phyloP scores from a whole-genome alignment of 441 rosid species.

The Gossypium lobatum region DNA sequence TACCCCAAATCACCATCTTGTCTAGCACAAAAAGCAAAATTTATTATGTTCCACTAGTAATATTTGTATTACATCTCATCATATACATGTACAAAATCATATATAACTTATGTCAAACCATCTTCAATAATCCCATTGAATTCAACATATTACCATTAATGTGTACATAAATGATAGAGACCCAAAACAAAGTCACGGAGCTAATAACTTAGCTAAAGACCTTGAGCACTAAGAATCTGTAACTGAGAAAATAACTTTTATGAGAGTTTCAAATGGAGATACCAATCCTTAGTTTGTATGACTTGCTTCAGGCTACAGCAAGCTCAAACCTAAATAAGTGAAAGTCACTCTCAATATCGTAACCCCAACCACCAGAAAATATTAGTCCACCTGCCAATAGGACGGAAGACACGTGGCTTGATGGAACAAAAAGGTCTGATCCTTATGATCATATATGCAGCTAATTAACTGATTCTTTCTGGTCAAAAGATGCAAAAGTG shows the following conservation, averaged over 20 bases:
- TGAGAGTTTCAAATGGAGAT: not conserved
- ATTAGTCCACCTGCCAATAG: not conserved
- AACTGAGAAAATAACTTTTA: not conserved
- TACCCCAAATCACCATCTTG: conserved; percentile 13
- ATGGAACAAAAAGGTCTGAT: not conserved
- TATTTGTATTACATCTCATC: conserved; percentile 13
- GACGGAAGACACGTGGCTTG: not conserved
- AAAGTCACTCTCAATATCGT: not conserved
- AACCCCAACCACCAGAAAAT: not conserved
- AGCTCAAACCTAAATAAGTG: not conserved
- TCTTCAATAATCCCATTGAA: not conserved
- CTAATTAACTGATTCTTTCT: not conserved
- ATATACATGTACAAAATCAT: not conserved
- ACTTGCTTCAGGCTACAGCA: not conserved
- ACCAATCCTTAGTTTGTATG: not conserved
- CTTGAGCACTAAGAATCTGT: not conserved
- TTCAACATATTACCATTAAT: not conserved
- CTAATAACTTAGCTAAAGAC: not conserved
- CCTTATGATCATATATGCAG: not conserved
- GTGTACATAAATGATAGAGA: not conserved
- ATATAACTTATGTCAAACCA: conserved; percentile 11
- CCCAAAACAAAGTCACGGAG: not conserved
- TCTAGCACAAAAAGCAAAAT: not conserved
- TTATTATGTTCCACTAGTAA: not conserved
- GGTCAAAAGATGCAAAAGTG: not conserved